Conservation (phyloP, 2,329 filamentous ascomycete species). For the Cryphonectria japonica region DNA sequence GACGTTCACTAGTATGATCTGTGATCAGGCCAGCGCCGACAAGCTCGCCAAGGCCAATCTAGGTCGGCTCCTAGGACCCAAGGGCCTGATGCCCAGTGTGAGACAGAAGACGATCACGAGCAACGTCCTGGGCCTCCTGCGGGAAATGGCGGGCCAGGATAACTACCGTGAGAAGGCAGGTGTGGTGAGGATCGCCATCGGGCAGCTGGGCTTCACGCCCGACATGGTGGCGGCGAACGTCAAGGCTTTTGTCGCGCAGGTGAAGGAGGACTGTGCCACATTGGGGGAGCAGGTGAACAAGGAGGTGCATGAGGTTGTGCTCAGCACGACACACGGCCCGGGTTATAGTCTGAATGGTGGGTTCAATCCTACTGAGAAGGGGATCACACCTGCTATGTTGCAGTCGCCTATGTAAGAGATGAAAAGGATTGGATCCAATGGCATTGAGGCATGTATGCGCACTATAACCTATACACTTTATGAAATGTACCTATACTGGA, state of each 20-base stretch:
- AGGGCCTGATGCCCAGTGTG: slow-evolving; percentile 86
- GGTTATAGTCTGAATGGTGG: slow-evolving; percentile 85
- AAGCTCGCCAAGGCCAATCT: slow-evolving; percentile 80
- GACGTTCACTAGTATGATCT: slow-evolving; percentile 87
- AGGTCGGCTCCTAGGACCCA: slow-evolving; percentile 82
- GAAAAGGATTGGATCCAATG: neutral
- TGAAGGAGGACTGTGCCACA: slow-evolving; percentile 76
- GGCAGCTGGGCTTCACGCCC: slow-evolving; percentile 86
- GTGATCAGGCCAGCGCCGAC: slow-evolving; percentile 76
- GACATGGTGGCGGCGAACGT: slow-evolving; percentile 86
- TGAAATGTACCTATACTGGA: neutral
- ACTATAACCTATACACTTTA: neutral
- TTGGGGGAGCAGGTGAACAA: slow-evolving; percentile 69
- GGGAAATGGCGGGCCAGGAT: slow-evolving; percentile 80
- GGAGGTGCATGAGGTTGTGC: slow-evolving; percentile 73
- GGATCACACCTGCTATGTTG: slow-evolving; percentile 56
- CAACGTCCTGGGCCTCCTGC: slow-evolving; percentile 74
- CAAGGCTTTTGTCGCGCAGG: slow-evolving; percentile 70
- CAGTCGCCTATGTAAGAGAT: slow-evolving; percentile 55
- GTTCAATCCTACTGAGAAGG: slow-evolving; percentile 66
- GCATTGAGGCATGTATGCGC: neutral
- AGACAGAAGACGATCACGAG: slow-evolving; percentile 89
- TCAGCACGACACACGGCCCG: slow-evolving; percentile 86
- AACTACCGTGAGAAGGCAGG: slow-evolving; percentile 87
- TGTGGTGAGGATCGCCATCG: slow-evolving; percentile 86